Percentiles rank a stretch among this genome's conserved stretches.
Conservation (phyloP, 768 basidiomycete species). For the Tricholomella constricta region DNA sequence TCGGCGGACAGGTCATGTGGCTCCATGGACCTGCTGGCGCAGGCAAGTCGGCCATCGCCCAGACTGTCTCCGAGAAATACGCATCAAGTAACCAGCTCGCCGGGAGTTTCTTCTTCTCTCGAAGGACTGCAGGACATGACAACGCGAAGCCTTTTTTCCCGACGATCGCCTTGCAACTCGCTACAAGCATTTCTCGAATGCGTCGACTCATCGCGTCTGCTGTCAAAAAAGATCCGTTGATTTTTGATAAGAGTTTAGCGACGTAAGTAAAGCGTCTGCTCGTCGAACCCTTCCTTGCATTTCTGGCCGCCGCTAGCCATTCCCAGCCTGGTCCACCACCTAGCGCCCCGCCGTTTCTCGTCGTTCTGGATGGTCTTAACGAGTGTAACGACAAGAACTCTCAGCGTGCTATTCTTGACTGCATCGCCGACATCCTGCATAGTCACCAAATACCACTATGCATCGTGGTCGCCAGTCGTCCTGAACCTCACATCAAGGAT, state of each 20-base stretch:
- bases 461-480: constrained; percentile 14
- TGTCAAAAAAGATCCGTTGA: constrained; percentile 6
- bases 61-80: constrained; percentile 16
- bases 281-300: no score
- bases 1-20: constrained; percentile 8
- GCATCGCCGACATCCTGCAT: neutral
- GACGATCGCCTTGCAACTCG: constrained; percentile 28
- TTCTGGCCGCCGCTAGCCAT: no score
- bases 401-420: neutral
- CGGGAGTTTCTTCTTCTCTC: constrained; percentile 36
- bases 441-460: neutral
- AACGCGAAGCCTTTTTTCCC: constrained; percentile 22
- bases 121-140: constrained; percentile 21
- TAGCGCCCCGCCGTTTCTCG: no score
- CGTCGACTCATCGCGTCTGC: neutral
- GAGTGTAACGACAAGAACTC: constrained; percentile 10
- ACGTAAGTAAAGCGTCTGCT: constrained; percentile 13
- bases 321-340: no score
- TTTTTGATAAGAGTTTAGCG: neutral
- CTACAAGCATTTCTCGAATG: neutral
- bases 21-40: constrained; percentile 20
- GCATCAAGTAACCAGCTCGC: constrained; percentile 19
- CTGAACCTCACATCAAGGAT: constrained; percentile 8
- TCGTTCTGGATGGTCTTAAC: constrained; percentile 17
- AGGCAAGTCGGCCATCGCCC: no score